Percentiles rank a stretch among this genome's conserved stretches.
phyloP scores from a whole-genome alignment of 352 stramenopile genomes.

The Phytophthora citricola region DNA sequence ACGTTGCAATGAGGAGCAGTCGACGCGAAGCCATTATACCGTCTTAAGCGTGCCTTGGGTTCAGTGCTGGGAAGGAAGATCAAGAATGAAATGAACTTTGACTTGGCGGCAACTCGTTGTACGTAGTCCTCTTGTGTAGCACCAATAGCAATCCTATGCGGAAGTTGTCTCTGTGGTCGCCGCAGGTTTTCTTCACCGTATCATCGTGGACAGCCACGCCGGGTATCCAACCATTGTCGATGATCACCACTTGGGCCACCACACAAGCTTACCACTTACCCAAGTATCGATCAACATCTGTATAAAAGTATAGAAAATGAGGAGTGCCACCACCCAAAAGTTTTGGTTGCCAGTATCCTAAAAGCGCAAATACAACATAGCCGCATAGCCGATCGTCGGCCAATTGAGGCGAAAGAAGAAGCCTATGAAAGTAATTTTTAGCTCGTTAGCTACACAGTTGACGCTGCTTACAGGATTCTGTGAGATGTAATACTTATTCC shows the following conservation, averaged over 20 bases:
- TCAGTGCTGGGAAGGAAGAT: slow-evolving; percentile 4
- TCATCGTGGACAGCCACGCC: background rate
- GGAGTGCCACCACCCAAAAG: background rate
- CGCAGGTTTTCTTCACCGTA: background rate
- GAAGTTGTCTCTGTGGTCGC: background rate
- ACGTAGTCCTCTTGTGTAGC: background rate
- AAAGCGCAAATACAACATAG: too few relatives aligned
- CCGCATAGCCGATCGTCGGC: too few relatives aligned
- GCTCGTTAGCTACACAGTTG: background rate
- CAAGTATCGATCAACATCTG: background rate
- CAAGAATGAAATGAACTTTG: slow-evolving; percentile 6
- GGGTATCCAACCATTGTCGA: slow-evolving; percentile 3
- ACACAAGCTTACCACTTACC: background rate
- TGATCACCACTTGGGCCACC: background rate
- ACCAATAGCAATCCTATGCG: background rate
- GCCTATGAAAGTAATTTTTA: background rate
- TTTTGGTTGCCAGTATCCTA: background rate
- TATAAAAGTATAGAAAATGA: background rate
- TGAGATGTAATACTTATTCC: slow-evolving; percentile 8
- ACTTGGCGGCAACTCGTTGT: background rate
- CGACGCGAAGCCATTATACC: background rate
- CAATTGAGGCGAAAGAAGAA: background rate
- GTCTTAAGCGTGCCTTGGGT: background rate
- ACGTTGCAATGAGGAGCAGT: slow-evolving; percentile 1
- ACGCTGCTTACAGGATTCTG: background rate